A percentile compares a stretch with the other conserved stretches of the same genome.
phyloP scores from a whole-genome alignment of 2,329 filamentous ascomycete species.

The Apiospora arundinis region DNA sequence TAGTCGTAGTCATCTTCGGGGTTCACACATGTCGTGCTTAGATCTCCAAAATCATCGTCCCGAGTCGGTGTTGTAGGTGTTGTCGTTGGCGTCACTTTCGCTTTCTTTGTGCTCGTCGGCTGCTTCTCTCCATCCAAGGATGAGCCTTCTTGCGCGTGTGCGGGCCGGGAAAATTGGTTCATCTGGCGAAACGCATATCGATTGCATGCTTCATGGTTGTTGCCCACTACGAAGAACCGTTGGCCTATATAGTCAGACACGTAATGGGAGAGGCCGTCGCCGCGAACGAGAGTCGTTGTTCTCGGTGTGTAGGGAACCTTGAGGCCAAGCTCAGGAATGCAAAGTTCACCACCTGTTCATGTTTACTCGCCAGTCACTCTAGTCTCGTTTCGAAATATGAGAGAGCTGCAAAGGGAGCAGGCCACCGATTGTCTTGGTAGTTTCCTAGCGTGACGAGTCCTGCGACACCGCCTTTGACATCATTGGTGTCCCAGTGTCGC shows the following conservation, averaged over 20 bases:
- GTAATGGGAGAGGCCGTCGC: neutral
- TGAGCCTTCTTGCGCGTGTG: no score
- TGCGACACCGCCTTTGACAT: neutral
- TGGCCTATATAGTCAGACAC: neutral
- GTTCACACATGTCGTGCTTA: neutral
- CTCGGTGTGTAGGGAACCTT: neutral
- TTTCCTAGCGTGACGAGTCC: neutral
- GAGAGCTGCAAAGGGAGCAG: no score
- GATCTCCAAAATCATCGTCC: neutral
- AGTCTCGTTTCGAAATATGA: neutral
- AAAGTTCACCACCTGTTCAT: neutral
- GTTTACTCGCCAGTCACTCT: neutral
- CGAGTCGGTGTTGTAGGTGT: no score
- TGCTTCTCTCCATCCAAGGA: neutral
- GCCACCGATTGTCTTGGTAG: neutral
- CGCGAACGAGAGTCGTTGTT: neutral
- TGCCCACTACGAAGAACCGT: neutral
- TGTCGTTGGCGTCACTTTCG: neutral
- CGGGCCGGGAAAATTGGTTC: neutral
- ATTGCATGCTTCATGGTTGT: neutral
- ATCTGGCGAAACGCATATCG: neutral
- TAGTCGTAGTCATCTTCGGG: neutral
- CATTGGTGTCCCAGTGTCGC: neutral
- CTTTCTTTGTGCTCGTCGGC: neutral
- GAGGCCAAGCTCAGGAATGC: neutral